phyloP scores from a whole-genome alignment of 2,329 filamentous ascomycete genomes.

The Clonostachys chloroleuca region DNA sequence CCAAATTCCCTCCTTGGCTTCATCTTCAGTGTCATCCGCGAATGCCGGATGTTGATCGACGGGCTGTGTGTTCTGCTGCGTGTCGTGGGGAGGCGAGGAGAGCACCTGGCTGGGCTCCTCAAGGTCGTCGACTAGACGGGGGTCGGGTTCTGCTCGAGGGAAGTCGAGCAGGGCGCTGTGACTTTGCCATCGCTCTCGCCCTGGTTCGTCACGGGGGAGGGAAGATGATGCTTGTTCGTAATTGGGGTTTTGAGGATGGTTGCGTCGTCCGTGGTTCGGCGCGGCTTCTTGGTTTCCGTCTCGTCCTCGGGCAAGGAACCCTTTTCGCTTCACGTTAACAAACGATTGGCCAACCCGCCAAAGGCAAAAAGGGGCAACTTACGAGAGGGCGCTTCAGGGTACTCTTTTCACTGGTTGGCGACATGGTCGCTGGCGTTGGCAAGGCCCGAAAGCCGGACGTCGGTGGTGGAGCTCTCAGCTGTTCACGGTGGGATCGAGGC shows the following conservation, averaged over 20 bases:
- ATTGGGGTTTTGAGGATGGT: conserved; percentile 51
- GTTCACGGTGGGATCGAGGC: too few species aligned
- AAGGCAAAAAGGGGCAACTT: conserved; percentile 27
- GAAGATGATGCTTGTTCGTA: conserved; percentile 64
- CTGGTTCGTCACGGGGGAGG: conserved; percentile 71
- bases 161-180: conserved; percentile 59
- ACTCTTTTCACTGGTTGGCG: conserved; percentile 67
- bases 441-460: background rate
- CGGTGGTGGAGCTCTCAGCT: too few species aligned
- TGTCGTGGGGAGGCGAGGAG: conserved; percentile 61
- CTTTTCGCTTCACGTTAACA: conserved; percentile 30
- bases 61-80: conserved; percentile 63
- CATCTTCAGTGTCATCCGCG: conserved; percentile 80
- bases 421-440: conserved; percentile 31
- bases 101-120: conserved; percentile 38
- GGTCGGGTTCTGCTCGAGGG: conserved; percentile 44
- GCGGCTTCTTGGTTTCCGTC: conserved; percentile 75
- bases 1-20: conserved; percentile 84
- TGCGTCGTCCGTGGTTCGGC: conserved; percentile 62
- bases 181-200: conserved; percentile 60
- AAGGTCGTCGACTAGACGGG: conserved; percentile 43
- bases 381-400: conserved; percentile 81
- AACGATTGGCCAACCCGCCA: conserved; percentile 7
- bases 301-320: conserved; percentile 60
- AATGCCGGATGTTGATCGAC: conserved; percentile 67